These are phyloP conservation scores for Acorus calamus DNA, from an alignment of 106 monocot genomes.

Conservation along the genomic window DNA sequence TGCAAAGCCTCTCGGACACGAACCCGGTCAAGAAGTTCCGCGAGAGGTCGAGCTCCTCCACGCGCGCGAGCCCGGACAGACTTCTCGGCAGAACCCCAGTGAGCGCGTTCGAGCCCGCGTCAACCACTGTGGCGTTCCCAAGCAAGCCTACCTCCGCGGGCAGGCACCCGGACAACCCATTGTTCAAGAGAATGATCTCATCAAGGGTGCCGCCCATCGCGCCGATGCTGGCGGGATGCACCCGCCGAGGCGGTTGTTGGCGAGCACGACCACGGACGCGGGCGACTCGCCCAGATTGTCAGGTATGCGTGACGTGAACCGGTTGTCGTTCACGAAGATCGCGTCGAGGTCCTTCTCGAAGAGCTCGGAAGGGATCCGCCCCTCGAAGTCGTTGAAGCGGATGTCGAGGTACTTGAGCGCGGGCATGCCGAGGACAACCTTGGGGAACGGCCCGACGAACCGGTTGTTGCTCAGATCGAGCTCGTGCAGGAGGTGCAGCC, in stretches of 20 bases:
- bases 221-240: conserved; percentile 17
- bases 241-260: conserved; percentile 11
- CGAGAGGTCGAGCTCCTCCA: conserved; percentile 3
- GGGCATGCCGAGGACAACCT: conserved; percentile 2
- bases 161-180: conserved; percentile 8
- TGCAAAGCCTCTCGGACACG: not conserved
- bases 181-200: conserved; percentile 14
- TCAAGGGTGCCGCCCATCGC: conserved; percentile 2
- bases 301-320: conserved; percentile 5
- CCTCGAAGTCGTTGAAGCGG: conserved; percentile 21
- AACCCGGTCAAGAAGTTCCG: conserved; percentile 7
- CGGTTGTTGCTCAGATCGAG: conserved; percentile 11
- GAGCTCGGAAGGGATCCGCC: not conserved
- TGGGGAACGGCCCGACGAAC: conserved; percentile 9
- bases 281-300: conserved; percentile 14
- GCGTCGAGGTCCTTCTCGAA: not conserved
- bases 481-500: not conserved
- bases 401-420: conserved; percentile 12
- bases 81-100: conserved; percentile 3
- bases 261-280: conserved; percentile 14
- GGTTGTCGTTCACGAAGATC: conserved; percentile 16
- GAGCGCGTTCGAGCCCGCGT: no score
- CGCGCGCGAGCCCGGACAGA: not conserved
- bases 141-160: conserved; percentile 4
- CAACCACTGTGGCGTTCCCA: no score